Evolutionary conservation across 352 stramenopile species (phyloP), one percentile per base, ranked within the genome.

Genomic region (Phytophthora uliginosa): DNA sequence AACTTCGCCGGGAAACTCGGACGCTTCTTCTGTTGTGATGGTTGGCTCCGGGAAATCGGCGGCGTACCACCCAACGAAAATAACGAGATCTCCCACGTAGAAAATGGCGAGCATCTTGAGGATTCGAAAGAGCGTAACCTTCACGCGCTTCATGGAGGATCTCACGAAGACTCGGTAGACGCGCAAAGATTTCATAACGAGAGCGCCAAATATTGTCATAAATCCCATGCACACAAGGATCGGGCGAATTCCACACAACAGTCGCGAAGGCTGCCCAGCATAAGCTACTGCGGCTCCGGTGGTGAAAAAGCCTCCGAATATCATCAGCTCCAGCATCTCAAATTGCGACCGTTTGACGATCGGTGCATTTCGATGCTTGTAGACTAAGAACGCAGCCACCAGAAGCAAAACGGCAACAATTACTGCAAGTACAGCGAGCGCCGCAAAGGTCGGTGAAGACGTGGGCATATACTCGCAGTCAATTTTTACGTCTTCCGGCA

Each of bases 141-240:
- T 79, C 33, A 81, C 66, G 3, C 79, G 63, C 56, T 88, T 92
- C 70, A 90, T 76, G 8, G 78, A 59, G 3, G 69, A 76, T 22
- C 52, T 58, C 66, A 86, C 67, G 69, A 90, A 90, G 0, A 92
- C 73, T 4, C 82, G 77, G 61, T 92, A 92, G 0, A 92, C 82
- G 0, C 84, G 78, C 9, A 89, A 50, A 0, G 78, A 88, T 47
- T 90, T 90, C 12, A 85, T 75, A 4, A 87, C 50, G 3, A 90
- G 60, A 20, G 80, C 45, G 10, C 78, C 78, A 40, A 88, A 90
- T 2, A 84, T 77, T 7, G 77, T 73, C 5, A 78, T 85, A 63
- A 86, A 87, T 1, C 76, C 80, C 17, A 85, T 40, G 1, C 70
- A 87, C 2, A 83, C 26, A 3, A 85, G 33, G 0, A 85, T 40